Evolutionary conservation across 306 rosid genomes (phyloP).

Genomic region (Purshia tridentata): DNA sequence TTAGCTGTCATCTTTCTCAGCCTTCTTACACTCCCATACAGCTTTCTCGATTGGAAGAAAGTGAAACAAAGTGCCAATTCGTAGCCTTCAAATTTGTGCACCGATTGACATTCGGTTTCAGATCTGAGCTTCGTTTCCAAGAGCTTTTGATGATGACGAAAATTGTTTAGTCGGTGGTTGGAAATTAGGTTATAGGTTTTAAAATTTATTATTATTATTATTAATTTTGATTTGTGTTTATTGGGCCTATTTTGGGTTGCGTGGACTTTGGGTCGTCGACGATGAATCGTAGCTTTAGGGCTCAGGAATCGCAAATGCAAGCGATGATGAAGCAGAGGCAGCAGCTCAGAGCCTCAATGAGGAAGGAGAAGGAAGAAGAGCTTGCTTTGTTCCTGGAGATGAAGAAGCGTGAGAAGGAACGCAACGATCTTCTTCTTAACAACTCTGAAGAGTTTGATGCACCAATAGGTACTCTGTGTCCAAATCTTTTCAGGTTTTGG

Average conservation of each 20-base stretch:
- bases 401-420: slow-evolving; percentile 88
- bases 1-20: slow-evolving; percentile 11
- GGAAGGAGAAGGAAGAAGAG: slow-evolving; percentile 86
- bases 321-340: slow-evolving; percentile 62
- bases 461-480: slow-evolving; percentile 51
- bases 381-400: slow-evolving; percentile 81
- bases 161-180: slow-evolving; percentile 26
- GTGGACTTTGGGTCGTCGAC: slow-evolving; percentile 30
- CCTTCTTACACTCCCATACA: not conserved
- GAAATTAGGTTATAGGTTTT: slow-evolving; percentile 24
- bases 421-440: slow-evolving; percentile 75
- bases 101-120: slow-evolving; percentile 18
- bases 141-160: slow-evolving; percentile 12
- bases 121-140: slow-evolving; percentile 37
- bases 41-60: not conserved
- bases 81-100: slow-evolving; percentile 7
- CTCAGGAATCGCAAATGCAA: slow-evolving; percentile 72
- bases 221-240: slow-evolving; percentile 25
- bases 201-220: slow-evolving; percentile 12
- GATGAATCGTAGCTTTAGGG: slow-evolving; percentile 93
- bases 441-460: slow-evolving; percentile 67
- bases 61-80: not conserved
- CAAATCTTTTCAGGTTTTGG: not conserved
- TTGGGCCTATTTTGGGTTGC: slow-evolving; percentile 14
- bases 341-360: slow-evolving; percentile 46